These are phyloP conservation scores for Verticillium albo-atrum DNA, from an alignment of 2,329 filamentous ascomycete genomes.

Conservation along the genomic window DNA sequence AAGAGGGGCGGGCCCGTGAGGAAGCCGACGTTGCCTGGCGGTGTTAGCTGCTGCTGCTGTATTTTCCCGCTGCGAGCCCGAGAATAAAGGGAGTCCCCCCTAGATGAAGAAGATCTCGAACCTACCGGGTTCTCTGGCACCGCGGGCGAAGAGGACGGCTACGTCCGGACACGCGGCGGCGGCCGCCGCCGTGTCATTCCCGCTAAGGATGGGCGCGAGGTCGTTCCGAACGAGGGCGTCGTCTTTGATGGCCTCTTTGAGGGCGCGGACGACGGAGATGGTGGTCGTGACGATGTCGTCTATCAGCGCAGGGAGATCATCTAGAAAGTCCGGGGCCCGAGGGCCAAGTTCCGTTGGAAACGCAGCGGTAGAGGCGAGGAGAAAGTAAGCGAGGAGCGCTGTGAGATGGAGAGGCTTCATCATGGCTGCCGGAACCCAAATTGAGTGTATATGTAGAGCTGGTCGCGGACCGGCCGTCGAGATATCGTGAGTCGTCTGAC, in stretches of 20 bases:
- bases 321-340: constrained; percentile 4
- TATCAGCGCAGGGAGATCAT: constrained; percentile 4
- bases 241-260: constrained; percentile 9
- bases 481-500: neutral
- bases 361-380: neutral
- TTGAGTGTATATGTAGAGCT: neutral
- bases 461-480: neutral
- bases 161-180: constrained; percentile 9
- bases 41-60: too few relatives aligned
- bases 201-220: constrained; percentile 4
- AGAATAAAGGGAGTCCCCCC: too few relatives aligned
- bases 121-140: constrained; percentile 13
- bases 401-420: neutral
- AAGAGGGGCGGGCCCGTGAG: constrained; percentile 22
- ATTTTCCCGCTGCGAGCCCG: too few relatives aligned
- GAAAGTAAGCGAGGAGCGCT: neutral
- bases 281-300: constrained; percentile 7
- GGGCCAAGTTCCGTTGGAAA: neutral
- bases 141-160: constrained; percentile 10
- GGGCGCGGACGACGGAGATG: constrained; percentile 8
- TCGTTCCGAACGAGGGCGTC: constrained; percentile 9
- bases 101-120: too few relatives aligned
- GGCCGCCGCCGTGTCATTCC: neutral
- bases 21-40: constrained; percentile 22
- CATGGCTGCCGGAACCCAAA: neutral